These are phyloP conservation scores for Penicillium macrosclerotiorum DNA, from an alignment of 495 filamentous ascomycete genomes.

Conservation along the genomic window DNA sequence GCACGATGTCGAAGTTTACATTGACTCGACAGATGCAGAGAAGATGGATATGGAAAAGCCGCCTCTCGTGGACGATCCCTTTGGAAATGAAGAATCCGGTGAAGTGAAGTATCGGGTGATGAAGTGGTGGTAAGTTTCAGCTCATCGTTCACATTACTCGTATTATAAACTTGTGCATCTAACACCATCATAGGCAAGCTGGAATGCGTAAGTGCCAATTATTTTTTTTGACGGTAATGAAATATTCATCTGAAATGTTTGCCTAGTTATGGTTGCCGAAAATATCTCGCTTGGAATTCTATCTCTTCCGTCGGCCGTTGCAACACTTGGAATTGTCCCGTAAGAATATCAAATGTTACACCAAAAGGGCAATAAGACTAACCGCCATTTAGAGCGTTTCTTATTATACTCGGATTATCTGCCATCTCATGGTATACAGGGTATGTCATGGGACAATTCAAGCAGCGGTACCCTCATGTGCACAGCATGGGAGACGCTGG, in stretches of 20 bases:
- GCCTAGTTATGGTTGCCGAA: conserved; percentile 57
- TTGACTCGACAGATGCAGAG: conserved; percentile 14
- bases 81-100: conserved; percentile 34
- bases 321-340: conserved; percentile 60
- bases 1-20: conserved; percentile 15
- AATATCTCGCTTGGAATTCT: conserved; percentile 62
- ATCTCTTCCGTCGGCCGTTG: conserved; percentile 57
- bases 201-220: conserved; percentile 22
- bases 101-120: conserved; percentile 39
- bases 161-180: conserved; percentile 1
- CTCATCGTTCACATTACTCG: background rate
- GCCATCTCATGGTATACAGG: conserved; percentile 48
- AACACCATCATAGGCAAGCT: conserved; percentile 18
- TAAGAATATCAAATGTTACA: conserved; percentile 32
- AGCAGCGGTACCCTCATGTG: conserved; percentile 22
- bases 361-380: background rate
- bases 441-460: conserved; percentile 25
- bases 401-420: conserved; percentile 55
- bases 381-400: conserved; percentile 7
- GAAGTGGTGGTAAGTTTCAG: conserved; percentile 34
- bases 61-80: conserved; percentile 23
- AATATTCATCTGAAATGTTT: background rate
- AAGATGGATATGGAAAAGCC: conserved; percentile 16
- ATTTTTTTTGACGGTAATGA: background rate
- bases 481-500: conserved; percentile 63